Percentiles rank a stretch among this genome's conserved stretches.
Conservation (phyloP, 768 basidiomycete genomes). For the Tulasnella sp. region DNA sequence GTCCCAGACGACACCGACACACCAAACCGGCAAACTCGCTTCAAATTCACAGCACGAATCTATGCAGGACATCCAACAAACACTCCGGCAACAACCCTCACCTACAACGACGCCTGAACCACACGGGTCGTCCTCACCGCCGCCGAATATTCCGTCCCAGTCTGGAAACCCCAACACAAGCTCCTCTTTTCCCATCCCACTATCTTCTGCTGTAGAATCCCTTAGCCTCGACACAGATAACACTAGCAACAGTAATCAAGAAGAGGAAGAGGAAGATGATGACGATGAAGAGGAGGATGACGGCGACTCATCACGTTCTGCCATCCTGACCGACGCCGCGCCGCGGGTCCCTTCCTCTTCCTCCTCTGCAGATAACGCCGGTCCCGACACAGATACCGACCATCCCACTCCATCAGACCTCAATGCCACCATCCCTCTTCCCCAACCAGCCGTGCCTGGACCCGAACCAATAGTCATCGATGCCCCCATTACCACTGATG, state of each 20-base stretch:
- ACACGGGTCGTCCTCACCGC: neutral
- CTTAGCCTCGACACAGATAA: neutral
- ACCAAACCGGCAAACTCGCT: neutral
- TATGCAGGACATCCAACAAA: neutral
- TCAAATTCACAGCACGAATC: neutral
- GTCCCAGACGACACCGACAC: slow-evolving; percentile 11
- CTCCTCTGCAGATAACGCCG: neutral
- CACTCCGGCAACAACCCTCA: neutral
- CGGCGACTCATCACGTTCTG: neutral
- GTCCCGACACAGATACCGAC: slow-evolving; percentile 12
- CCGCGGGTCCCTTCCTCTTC: slow-evolving; percentile 7
- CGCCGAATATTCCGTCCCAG: neutral
- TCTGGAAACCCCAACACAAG: neutral
- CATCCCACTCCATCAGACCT: neutral
- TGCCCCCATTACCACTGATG: neutral
- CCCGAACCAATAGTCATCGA: neutral
- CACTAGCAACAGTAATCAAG: neutral
- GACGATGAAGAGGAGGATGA: slow-evolving; percentile 4
- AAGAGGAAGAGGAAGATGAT: slow-evolving; percentile 2
- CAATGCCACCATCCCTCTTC: neutral
- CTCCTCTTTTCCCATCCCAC: neutral
- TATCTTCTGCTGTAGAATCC: no score
- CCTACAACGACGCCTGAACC: neutral
- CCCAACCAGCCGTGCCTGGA: neutral
- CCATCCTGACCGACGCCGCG: neutral